phyloP scores from a whole-genome alignment of 2,329 filamentous ascomycete genomes.

The Botrytis pseudocinerea region DNA sequence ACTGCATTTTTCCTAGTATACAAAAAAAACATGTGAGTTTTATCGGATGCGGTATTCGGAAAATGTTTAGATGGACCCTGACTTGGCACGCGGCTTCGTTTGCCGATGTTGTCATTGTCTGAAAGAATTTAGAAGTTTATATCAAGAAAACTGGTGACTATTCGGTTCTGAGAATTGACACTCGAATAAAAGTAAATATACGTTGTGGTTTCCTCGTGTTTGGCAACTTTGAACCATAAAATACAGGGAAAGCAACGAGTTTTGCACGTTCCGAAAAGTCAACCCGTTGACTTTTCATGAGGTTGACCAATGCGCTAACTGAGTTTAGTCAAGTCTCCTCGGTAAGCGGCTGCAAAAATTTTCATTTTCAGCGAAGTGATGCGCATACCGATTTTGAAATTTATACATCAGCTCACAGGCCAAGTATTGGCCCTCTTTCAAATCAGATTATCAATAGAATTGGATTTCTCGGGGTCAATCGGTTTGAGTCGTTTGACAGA shows the following conservation, averaged over 20 bases:
- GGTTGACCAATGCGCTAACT: not conserved
- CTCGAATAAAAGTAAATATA: not conserved
- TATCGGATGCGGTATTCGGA: not conserved
- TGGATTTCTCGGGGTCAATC: not conserved
- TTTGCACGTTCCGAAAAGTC: not conserved
- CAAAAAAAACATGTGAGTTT: not conserved
- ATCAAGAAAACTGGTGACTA: not conserved
- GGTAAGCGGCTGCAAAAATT: slow-evolving; percentile 6
- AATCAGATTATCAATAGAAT: not conserved
- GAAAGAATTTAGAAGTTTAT: not conserved
- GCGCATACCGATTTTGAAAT: not conserved
- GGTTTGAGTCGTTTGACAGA: slow-evolving; percentile 12
- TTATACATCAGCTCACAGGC: not conserved
- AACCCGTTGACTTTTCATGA: not conserved
- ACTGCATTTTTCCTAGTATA: not conserved
- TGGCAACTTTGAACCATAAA: not conserved
- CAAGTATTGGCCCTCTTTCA: not conserved
- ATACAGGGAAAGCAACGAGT: not conserved
- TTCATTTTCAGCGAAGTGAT: not conserved
- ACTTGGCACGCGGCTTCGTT: not conserved
- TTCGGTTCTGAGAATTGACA: not conserved
- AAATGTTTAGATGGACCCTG: no score
- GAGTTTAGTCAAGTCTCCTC: not conserved
- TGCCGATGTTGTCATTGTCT: not conserved
- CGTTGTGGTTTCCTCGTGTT: no score